Evolutionary conservation across 768 basidiomycete species (phyloP), one percentile per base, ranked within the genome.

Genomic region (Hypsizygus marmoreus): DNA sequence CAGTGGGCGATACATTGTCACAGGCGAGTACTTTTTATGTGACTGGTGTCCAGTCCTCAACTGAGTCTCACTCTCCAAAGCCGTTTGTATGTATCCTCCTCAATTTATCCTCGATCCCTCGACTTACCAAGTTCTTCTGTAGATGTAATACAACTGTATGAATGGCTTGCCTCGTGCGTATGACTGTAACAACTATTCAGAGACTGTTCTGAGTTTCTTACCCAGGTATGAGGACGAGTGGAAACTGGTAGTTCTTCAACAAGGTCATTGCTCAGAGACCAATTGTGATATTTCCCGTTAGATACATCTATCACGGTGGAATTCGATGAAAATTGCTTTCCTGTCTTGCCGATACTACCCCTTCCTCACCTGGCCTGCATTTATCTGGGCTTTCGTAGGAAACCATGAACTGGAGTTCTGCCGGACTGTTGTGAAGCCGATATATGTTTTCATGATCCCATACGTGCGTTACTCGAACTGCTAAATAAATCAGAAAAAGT

Each of bases 281-380:
- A 8, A 14, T 22, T 12, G 2, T 29, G 16, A n/a, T 48, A 28
- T 32, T 7, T 28, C 14, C 29, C 6, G 8, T 12, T 35, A 64
- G 62, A 59, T 64, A 23, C 54, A 59, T 34, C 49, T 36, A 22
- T 33, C 55, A 11, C 54, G 47, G 20, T 57, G 60, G 55, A 59
- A 34, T 24, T 52, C 55, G 7, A 50, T 58, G 16, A 62, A 60
- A 44, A 31, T 54, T 22, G 51, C 57, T 3, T 64, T 52, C 38
- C 49, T 64, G 4, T 37, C 52, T 20, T 62, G 62, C 42, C 54
- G 63, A 19, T 64, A 64, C 36, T 59, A 62, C 43, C 61, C 63
- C 9, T 43, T 64, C 32, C 11, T 61, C 5, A 36, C 43, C 19
- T 59, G 54, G 48, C 61, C 61, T 9, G 22, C 62, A 22, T 54